Base-by-base conservation (phyloP, 2,329 filamentous ascomycete species). In the Apiospora phragmitis region DNA sequence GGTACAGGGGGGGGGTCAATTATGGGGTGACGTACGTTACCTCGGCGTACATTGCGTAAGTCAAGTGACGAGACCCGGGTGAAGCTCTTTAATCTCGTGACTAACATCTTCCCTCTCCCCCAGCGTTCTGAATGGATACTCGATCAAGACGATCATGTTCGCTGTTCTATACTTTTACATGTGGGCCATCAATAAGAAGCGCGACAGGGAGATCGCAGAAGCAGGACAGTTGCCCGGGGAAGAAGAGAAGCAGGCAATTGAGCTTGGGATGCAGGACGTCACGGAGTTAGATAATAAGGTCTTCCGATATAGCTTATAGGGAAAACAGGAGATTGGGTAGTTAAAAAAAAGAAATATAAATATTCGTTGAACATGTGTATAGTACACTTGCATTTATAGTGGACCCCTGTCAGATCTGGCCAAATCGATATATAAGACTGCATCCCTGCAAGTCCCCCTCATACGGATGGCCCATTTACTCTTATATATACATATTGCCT, bases 201-300 rank as follows among this genome's bases (percentile, higher is more conserved):
- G 78, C 18, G 78, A 80, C 51, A 76, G 75, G 14, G 74, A 70
- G 1, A 77, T 77, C 0, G 45, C 67, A 9, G 47, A 65, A 26
- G 76, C 76, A 9, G 73, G 73, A 1, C 65, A 69, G 24, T 62
- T 76, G 4, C 70, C 73, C 18, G 80, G 81, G 4, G 83, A 85
- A 5, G 73, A 79, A 49, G 77, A 79, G 65, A 77, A 75, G 68
- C 73, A 73, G 5, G 78, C 77, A 8, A 72, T 80, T 5, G 77
- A 78, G 45, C 75, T 73, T 32, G 78, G 77, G 3, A 80, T 80
- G 78, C 76, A 75, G n/a, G 77, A 80, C 35, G 70, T 74, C 68
- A 80, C 77, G 9, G 78, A 79, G 72, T 65, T 78, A 16, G 78
- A 80, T 29, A 80, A 80, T 21, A 75, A 74, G 42, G 77, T 77